These are phyloP conservation scores for Beauveria sp. DNA, from an alignment of 2,329 filamentous ascomycete genomes.

Conservation along the genomic window DNA sequence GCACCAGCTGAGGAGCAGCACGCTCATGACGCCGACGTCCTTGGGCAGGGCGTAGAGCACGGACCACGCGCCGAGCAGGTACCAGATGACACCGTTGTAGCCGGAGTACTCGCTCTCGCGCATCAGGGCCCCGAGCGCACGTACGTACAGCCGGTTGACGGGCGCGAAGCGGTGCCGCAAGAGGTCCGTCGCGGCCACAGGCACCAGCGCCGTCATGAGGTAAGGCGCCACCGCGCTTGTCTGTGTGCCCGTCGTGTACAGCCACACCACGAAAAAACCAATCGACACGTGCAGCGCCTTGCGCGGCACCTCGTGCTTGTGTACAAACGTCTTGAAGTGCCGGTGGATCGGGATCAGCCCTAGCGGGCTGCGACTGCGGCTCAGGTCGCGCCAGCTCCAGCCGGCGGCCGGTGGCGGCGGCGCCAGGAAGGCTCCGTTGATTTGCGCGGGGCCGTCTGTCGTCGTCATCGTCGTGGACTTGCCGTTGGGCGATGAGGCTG, in stretches of 20 bases:
- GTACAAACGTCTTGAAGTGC: constrained; percentile 84
- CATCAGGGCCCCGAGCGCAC: constrained; percentile 81
- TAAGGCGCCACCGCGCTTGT: constrained; percentile 73
- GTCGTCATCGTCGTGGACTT: constrained; percentile 19
- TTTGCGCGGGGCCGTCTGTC: constrained; percentile 20
- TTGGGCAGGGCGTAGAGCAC: constrained; percentile 86
- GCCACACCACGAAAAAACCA: constrained; percentile 82
- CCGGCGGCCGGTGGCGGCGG: constrained; percentile 56
- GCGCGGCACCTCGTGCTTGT: constrained; percentile 93
- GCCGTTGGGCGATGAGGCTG: constrained; percentile 10
- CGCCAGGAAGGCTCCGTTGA: constrained; percentile 59
- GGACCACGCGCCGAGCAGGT: constrained; percentile 82
- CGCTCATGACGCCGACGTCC: constrained; percentile 82
- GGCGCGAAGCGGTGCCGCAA: constrained; percentile 73
- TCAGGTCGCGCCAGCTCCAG: constrained; percentile 81
- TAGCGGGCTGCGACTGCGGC: constrained; percentile 83
- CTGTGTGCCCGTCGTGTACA: constrained; percentile 76
- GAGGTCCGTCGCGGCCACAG: constrained; percentile 75
- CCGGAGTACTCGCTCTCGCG: constrained; percentile 89
- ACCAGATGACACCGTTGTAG: constrained; percentile 97
- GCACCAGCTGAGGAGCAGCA: constrained; percentile 92
- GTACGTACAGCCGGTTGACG: constrained; percentile 84
- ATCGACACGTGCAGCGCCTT: constrained; percentile 94
- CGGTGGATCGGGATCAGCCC: constrained; percentile 93
- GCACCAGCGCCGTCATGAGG: constrained; percentile 71